Base-by-base conservation (phyloP, 306 rosid genomes). In the Geum urbanum region DNA sequence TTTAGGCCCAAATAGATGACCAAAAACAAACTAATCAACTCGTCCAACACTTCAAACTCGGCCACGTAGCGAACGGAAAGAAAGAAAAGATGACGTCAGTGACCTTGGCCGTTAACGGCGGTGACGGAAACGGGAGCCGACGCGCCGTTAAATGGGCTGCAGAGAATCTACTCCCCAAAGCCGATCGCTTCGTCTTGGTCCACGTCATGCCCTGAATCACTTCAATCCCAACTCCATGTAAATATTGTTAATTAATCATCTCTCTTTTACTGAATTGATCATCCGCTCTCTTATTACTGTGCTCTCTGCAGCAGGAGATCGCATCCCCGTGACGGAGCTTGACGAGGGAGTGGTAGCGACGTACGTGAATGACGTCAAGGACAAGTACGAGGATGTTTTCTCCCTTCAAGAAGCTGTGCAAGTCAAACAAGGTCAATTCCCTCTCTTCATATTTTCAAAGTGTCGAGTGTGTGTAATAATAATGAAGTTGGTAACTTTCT, bases 141-240 rank as follows among this genome's bases (percentile, higher is more conserved):
- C 83, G 97, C 68, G 97, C 98, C 12, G 86, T 92, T 16, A 79
- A 52, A 54, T 90, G 98, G 98, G 90, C 98, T 45, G 79, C 81
- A 67, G 79, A 85, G 72, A 88, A 92, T 82, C 89, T 88, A 20
- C 72, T 82, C 66, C 85, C 87, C 75, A 77, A 66, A 72, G 87
- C 94, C 60, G 91, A 82, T 82, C 86, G 94, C 40, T 84, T 90
- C 84, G 77, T 90, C 51, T 84, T 92, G 71, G 88, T 92, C 71
- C 97, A 90, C 79, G 97, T 92, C 44, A 84, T 92, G 82, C 91
- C 96, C 68, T 80, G 35, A 78, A 86, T 90, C 85, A 69, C 88
- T 69, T 84, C 85, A 6, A 84, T 92, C 45, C 82, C 91, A 66
- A 84, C 97, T 56, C 92, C 92, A 69, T 74, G 98, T 92, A 79